These are phyloP conservation scores for Ogataea minuta DNA, from an alignment of 805 yeast genomes.

Conservation along the genomic window DNA sequence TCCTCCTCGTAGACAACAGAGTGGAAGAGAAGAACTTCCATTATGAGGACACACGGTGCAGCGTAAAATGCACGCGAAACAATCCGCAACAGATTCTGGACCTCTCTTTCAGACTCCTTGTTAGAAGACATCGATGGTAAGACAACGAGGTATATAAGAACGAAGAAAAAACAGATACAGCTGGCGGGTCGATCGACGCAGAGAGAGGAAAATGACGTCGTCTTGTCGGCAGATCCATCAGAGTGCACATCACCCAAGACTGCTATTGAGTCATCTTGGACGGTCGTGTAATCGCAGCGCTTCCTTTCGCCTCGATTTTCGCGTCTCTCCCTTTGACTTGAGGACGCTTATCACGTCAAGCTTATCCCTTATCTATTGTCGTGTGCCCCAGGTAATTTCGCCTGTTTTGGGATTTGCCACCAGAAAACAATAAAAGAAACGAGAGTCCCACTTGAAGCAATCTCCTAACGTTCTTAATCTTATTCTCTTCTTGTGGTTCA, in stretches of 20 bases:
- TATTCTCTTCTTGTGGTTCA: conserved; percentile 2
- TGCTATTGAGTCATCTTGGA: too few species aligned
- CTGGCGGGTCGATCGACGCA: conserved; percentile 2
- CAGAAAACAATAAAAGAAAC: conserved; percentile 9
- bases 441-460: conserved; percentile 5
- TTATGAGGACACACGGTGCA: conserved; percentile 72
- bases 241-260: too few species aligned
- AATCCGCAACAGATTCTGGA: conserved; percentile 55
- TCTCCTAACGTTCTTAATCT: conserved; percentile 1
- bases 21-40: conserved; percentile 86
- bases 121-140: conserved; percentile 13
- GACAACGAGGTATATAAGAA: too few species aligned
- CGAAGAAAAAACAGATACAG: background rate
- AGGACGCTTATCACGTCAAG: conserved; percentile 10
- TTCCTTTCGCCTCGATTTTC: background rate
- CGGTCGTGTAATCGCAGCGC: too few species aligned
- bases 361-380: conserved; percentile 7
- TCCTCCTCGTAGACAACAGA: conserved; percentile 93
- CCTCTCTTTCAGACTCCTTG: conserved; percentile 20
- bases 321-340: background rate
- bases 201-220: too few species aligned
- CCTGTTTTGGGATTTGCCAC: conserved; percentile 13
- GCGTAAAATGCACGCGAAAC: conserved; percentile 88
- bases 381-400: conserved; percentile 8
- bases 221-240: too few species aligned